phyloP scores from a whole-genome alignment of 2,329 filamentous ascomycete genomes.

The Ampelomyces quisqualis region DNA sequence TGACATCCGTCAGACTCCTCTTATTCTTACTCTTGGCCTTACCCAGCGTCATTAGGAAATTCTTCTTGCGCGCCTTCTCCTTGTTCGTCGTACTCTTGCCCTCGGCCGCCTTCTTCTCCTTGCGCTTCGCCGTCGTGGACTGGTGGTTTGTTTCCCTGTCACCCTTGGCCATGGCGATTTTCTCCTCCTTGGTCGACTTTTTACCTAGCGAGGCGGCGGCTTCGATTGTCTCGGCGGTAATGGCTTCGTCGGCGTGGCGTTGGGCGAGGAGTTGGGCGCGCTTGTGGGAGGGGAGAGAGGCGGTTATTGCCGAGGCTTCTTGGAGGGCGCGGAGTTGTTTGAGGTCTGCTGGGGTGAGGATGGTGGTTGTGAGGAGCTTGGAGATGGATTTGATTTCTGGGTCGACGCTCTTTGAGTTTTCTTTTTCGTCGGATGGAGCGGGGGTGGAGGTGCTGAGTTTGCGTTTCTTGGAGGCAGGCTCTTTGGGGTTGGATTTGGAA shows the following conservation, averaged over 20 bases:
- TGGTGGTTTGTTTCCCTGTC: slow-evolving; percentile 84
- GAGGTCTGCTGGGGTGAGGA: slow-evolving; percentile 94
- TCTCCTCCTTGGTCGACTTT: slow-evolving; percentile 87
- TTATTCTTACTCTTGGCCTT: slow-evolving; percentile 97
- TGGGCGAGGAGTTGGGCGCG: slow-evolving; percentile 44
- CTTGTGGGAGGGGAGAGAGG: slow-evolving; percentile 53
- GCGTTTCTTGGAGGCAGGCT: slow-evolving; percentile 65
- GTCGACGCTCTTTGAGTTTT: slow-evolving; percentile 39
- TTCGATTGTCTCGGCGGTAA: slow-evolving; percentile 91
- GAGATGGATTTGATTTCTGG: slow-evolving; percentile 42
- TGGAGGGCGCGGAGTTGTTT: slow-evolving; percentile 90
- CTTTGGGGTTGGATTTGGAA: slow-evolving; percentile 39
- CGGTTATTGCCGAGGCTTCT: slow-evolving; percentile 68
- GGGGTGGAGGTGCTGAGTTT: slow-evolving; percentile 54
- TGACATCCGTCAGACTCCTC: slow-evolving; percentile 84
- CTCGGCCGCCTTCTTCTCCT: slow-evolving; percentile 81
- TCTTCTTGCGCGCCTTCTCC: slow-evolving; percentile 97
- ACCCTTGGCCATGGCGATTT: slow-evolving; percentile 77
- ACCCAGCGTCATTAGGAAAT: slow-evolving; percentile 95
- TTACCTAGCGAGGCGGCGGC: slow-evolving; percentile 74
- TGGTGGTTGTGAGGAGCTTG: slow-evolving; percentile 85
- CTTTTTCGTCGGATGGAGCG: slow-evolving; percentile 37
- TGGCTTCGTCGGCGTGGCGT: slow-evolving; percentile 79
- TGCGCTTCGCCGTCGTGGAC: slow-evolving; percentile 77
- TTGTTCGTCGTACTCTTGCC: slow-evolving; percentile 97